Evolutionary conservation across 805 yeast species (phyloP).

Genomic region (Cyberlindnera bimundalis): DNA sequence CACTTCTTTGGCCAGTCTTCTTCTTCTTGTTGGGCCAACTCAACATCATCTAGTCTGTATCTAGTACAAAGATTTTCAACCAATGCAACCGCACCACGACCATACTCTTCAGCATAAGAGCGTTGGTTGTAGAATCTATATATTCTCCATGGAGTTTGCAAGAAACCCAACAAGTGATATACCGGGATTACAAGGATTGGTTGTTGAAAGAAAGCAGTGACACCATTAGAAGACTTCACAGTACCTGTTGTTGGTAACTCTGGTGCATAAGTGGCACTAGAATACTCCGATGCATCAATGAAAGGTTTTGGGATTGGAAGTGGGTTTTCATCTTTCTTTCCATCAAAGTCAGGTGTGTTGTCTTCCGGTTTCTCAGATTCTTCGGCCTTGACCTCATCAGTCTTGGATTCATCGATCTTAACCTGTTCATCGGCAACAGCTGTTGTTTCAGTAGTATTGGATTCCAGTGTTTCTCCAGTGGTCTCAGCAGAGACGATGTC

Average conservation of each 20-base stretch:
- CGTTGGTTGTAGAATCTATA: slow-evolving; percentile 77
- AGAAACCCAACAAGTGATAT: slow-evolving; percentile 76
- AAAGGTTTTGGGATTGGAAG: slow-evolving; percentile 60
- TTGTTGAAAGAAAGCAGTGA: slow-evolving; percentile 66
- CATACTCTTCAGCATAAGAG: slow-evolving; percentile 61
- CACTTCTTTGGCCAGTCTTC: slow-evolving; percentile 83
- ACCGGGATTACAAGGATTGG: slow-evolving; percentile 75
- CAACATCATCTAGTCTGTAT: slow-evolving; percentile 42
- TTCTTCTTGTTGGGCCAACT: slow-evolving; percentile 58
- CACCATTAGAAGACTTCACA: slow-evolving; percentile 30
- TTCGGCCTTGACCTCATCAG: background rate
- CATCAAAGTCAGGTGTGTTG: slow-evolving; percentile 7
- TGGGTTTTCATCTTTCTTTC: slow-evolving; percentile 26
- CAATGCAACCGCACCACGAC: slow-evolving; percentile 48
- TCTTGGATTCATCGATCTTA: background rate
- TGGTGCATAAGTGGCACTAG: slow-evolving; percentile 47
- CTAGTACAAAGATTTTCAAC: slow-evolving; percentile 48
- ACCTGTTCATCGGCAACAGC: too few relatives aligned
- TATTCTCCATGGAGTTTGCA: slow-evolving; percentile 70
- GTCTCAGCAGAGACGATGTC: slow-evolving; percentile 3
- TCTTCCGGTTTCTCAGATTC: background rate
- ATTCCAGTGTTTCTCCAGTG: background rate
- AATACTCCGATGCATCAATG: slow-evolving; percentile 57
- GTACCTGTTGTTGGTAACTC: slow-evolving; percentile 29
- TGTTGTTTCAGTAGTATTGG: background rate